phyloP scores from a whole-genome alignment of 2,329 filamentous ascomycete genomes.

The Phialocephala subalpina region DNA sequence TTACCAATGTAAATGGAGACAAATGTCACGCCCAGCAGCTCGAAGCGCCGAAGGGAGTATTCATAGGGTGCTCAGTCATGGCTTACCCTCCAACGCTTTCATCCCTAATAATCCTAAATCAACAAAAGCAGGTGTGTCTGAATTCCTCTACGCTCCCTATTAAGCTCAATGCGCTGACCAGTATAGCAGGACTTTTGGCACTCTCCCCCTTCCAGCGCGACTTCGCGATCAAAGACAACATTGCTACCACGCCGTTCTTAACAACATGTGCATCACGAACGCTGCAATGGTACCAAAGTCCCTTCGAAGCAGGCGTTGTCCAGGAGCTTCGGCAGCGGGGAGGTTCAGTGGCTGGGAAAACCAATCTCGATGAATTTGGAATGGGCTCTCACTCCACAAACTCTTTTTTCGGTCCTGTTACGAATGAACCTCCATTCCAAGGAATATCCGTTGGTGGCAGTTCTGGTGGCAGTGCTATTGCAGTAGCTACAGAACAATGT shows the following conservation, averaged over 20 bases:
- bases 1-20: constrained; percentile 2
- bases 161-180: neutral
- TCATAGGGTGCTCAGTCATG: neutral
- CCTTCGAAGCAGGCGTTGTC: constrained; percentile 85
- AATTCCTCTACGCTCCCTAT: neutral
- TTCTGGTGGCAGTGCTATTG: constrained; percentile 91
- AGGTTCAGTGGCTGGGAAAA: constrained; percentile 74
- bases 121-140: neutral
- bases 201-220: neutral
- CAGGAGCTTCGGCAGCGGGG: constrained; percentile 69
- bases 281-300: constrained; percentile 74
- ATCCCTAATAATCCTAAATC: neutral
- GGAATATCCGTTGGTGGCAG: constrained; percentile 80
- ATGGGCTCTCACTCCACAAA: constrained; percentile 86
- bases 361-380: constrained; percentile 95
- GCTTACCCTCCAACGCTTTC: neutral
- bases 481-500: constrained; percentile 69
- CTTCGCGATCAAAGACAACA: constrained; percentile 76
- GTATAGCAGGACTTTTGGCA: neutral
- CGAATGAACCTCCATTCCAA: constrained; percentile 32
- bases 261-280: constrained; percentile 88
- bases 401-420: constrained; percentile 72
- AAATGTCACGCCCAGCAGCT: neutral
- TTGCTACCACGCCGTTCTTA: constrained; percentile 67
- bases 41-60: neutral